A percentile compares a stretch with the other conserved stretches of the same genome.
Evolutionary conservation across 495 filamentous ascomycete genomes (phyloP).

Genomic region (Chaetomidium leptoderma): DNA sequence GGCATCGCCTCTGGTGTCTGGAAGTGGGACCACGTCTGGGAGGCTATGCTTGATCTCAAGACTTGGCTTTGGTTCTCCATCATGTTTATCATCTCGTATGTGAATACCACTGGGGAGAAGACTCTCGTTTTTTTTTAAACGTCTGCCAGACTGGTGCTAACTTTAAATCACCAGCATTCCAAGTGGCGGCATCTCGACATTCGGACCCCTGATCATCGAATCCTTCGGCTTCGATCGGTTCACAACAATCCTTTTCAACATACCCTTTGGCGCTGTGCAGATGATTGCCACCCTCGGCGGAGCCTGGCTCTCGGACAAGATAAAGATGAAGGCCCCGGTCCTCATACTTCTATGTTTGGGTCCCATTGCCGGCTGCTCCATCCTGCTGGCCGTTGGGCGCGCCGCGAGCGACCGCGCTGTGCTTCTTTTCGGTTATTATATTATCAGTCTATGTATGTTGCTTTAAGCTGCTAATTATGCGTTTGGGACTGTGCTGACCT

Average conservation of each 20-base stretch:
- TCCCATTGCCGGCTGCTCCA: background rate
- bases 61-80: background rate
- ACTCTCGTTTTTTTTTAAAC: no score
- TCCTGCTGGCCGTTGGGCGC: conserved; percentile 1
- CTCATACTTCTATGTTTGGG: background rate
- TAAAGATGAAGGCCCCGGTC: background rate
- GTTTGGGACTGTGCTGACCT: no score
- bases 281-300: conserved; percentile 5
- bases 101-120: background rate
- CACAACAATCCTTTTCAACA: conserved; percentile 5
- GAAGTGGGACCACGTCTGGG: conserved; percentile 3
- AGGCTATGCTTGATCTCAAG: conserved; percentile 2
- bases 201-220: conserved; percentile 2
- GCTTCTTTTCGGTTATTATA: conserved; percentile 1
- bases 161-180: background rate
- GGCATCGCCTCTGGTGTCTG: background rate
- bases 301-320: background rate
- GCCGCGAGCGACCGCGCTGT: background rate
- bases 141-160: background rate
- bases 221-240: conserved; percentile 4
- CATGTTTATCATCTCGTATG: conserved; percentile 5
- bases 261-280: conserved; percentile 1
- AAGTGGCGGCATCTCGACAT: conserved; percentile 2
- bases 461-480: no score
- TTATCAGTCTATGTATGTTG: background rate